phyloP scores from a whole-genome alignment of 306 rosid species.

The Gillenia trifoliata region DNA sequence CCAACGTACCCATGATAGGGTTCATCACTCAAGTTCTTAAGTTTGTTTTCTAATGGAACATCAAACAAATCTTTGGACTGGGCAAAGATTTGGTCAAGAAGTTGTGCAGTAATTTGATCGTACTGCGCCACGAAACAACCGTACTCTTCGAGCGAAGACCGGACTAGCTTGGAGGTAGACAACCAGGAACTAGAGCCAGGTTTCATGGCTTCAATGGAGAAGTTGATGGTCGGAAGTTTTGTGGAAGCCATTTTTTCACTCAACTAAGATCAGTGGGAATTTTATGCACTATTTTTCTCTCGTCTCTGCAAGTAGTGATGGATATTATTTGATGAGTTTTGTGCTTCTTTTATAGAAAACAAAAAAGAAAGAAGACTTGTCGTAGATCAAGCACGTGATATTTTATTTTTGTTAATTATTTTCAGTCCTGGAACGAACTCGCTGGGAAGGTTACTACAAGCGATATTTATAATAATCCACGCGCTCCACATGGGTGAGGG shows the following conservation, averaged over 20 bases:
- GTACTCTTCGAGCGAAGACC: constrained; percentile 15
- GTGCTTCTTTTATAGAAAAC: no score
- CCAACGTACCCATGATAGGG: constrained; percentile 2
- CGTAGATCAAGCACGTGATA: no score
- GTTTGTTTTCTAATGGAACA: constrained; percentile 6
- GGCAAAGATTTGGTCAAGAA: background rate
- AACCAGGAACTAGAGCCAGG: background rate
- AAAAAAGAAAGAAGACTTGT: no score
- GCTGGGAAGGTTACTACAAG: no score
- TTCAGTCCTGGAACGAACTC: no score
- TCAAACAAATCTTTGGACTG: constrained; percentile 9
- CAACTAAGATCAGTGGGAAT: no score
- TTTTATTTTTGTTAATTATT: no score
- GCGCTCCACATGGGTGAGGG: no score
- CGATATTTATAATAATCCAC: no score
- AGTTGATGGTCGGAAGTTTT: background rate
- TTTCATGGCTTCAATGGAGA: background rate
- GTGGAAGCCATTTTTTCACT: background rate
- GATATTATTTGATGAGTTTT: no score
- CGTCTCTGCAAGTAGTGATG: no score
- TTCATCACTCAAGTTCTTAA: background rate
- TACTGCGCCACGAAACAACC: constrained; percentile 10
- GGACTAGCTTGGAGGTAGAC: constrained; percentile 1
- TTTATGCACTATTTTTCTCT: no score
- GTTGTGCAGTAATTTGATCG: constrained; percentile 1